Conservation (phyloP, 176 grass and related monocot genomes). For the Stipa capillata region DNA sequence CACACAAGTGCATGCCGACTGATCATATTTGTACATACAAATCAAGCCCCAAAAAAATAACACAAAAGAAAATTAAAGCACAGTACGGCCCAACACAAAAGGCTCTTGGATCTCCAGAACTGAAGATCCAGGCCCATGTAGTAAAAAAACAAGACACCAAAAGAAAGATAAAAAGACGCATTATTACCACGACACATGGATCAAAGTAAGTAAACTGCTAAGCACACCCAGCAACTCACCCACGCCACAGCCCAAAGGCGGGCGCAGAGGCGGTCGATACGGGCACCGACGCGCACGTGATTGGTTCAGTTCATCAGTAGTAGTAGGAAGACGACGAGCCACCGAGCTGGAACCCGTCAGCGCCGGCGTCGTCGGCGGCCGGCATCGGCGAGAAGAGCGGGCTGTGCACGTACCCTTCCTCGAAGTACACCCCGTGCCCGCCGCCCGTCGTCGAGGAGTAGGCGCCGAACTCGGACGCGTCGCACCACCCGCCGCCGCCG, state of each 20-base stretch:
- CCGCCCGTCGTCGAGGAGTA: conserved; percentile 30
- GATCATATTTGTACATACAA: background rate
- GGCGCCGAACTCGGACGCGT: conserved; percentile 37
- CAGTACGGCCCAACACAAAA: background rate
- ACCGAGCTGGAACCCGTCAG: conserved; percentile 92
- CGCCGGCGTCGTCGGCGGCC: conserved; percentile 52
- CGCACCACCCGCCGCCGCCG: conserved; percentile 41
- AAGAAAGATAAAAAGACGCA: background rate
- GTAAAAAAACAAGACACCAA: background rate
- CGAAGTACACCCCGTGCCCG: conserved; percentile 77
- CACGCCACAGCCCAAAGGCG: conserved; percentile 36
- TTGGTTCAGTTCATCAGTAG: conserved; percentile 30
- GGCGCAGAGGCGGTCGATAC: conserved; percentile 33
- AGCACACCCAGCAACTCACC: conserved; percentile 47
- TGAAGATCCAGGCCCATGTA: conserved; percentile 16
- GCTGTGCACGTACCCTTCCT: conserved; percentile 98
- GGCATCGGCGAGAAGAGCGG: conserved; percentile 97
- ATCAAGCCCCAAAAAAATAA: background rate
- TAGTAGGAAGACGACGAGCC: conserved; percentile 72
- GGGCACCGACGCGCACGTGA: conserved; percentile 2
- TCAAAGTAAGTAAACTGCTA: conserved; percentile 33
- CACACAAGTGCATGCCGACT: conserved; percentile 32
- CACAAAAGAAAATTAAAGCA: background rate
- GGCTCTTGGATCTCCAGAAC: conserved; percentile 19
- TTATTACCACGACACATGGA: conserved; percentile 6